Evolutionary conservation across 2,329 filamentous ascomycete species (phyloP).

Genomic region (Ascosphaera aggregata): DNA sequence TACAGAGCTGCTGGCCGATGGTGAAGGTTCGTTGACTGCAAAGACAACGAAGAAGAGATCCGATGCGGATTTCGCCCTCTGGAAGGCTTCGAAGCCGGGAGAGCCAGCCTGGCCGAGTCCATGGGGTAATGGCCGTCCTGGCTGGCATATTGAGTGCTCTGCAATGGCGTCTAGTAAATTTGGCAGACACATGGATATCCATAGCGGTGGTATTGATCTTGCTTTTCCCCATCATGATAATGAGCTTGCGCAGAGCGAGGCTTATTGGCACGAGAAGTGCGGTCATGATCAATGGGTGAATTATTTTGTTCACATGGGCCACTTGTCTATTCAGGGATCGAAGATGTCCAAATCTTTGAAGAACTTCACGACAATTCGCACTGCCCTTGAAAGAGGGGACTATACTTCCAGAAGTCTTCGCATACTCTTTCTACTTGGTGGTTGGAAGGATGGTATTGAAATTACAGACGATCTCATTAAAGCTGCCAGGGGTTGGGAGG

Average conservation of each 20-base stretch:
- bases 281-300: conserved; percentile 57
- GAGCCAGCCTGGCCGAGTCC: conserved; percentile 77
- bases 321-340: conserved; percentile 65
- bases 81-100: conserved; percentile 80
- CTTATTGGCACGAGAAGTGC: conserved; percentile 38
- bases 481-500: conserved; percentile 56
- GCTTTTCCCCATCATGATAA: conserved; percentile 88
- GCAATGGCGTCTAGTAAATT: conserved; percentile 87
- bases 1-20: conserved; percentile 62
- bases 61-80: conserved; percentile 69
- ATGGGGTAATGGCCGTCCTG: conserved; percentile 72
- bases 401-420: conserved; percentile 64
- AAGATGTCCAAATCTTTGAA: conserved; percentile 96
- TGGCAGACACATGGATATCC: conserved; percentile 68
- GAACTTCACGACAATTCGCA: conserved; percentile 84
- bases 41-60: conserved; percentile 44
- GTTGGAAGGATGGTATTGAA: conserved; percentile 80
- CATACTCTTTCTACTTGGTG: conserved; percentile 67
- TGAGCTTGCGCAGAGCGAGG: conserved; percentile 72
- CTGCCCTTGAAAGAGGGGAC: conserved; percentile 43
- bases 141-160: conserved; percentile 95
- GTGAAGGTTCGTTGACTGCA: conserved; percentile 55
- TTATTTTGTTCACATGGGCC: conserved; percentile 91
- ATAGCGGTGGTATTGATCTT: conserved; percentile 79
- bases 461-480: conserved; percentile 65